Percentiles rank a stretch among this genome's conserved stretches.
phyloP scores from a whole-genome alignment of 495 filamentous ascomycete species.

The Amorphotheca resinae region DNA sequence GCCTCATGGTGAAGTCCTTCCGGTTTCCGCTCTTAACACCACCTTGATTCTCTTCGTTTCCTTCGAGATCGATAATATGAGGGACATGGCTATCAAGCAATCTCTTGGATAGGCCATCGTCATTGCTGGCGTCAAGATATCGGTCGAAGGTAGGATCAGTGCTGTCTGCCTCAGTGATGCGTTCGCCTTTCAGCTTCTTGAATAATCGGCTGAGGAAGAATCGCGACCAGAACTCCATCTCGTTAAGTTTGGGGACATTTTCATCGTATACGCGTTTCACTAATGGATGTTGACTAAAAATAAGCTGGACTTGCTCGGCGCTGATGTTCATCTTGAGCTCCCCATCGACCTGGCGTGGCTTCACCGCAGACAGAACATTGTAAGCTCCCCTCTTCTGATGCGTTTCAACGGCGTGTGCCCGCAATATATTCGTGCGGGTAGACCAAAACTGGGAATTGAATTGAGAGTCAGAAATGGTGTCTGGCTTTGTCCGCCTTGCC shows the following conservation, averaged over 20 bases:
- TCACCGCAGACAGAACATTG: slow-evolving; percentile 86
- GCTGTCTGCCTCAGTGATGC: slow-evolving; percentile 59
- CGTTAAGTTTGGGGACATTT: slow-evolving; percentile 70
- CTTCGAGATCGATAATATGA: slow-evolving; percentile 80
- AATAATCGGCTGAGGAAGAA: slow-evolving; percentile 85
- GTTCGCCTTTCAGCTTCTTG: slow-evolving; percentile 85
- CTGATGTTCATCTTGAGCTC: slow-evolving; percentile 70
- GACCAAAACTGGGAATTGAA: slow-evolving; percentile 93
- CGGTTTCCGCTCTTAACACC: slow-evolving; percentile 59
- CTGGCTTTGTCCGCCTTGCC: slow-evolving; percentile 62
- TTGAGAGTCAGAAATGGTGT: slow-evolving; percentile 58
- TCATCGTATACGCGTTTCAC: slow-evolving; percentile 88
- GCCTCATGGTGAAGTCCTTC: slow-evolving; percentile 79
- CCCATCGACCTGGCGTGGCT: slow-evolving; percentile 65
- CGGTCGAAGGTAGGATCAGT: slow-evolving; percentile 69
- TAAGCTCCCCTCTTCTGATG: slow-evolving; percentile 76
- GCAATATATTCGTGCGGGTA: slow-evolving; percentile 65
- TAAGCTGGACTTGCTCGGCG: slow-evolving; percentile 84
- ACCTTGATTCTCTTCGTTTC: slow-evolving; percentile 80
- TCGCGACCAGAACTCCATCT: slow-evolving; percentile 76
- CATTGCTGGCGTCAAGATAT: slow-evolving; percentile 62
- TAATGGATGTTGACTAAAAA: slow-evolving; percentile 85
- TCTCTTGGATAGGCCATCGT: slow-evolving; percentile 33
- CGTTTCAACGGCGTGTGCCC: slow-evolving; percentile 81
- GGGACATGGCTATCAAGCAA: slow-evolving; percentile 55